These are phyloP conservation scores for Ajuga chamaepitys DNA, from an alignment of 257 asterid species.

Conservation along the genomic window DNA sequence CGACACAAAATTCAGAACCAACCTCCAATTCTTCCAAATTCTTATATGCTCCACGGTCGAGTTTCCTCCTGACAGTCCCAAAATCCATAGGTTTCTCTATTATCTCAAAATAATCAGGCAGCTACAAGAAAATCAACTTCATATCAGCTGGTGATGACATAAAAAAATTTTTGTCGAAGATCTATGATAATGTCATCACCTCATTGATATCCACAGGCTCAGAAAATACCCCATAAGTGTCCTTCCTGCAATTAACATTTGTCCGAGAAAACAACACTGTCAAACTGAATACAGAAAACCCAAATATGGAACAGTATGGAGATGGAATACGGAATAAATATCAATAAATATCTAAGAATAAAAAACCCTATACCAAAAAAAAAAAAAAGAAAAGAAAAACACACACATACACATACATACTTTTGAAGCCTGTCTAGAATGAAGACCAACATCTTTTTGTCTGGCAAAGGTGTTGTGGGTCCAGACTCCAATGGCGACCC, in stretches of 20 bases:
- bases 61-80: conserved; percentile 85
- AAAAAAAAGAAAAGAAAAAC: conserved; percentile 7
- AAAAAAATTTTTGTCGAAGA: not conserved
- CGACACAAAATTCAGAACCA: conserved; percentile 18
- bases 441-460: conserved; percentile 85
- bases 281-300: conserved; percentile 3
- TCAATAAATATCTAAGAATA: conserved; percentile 13
- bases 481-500: conserved; percentile 81
- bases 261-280: conserved; percentile 11
- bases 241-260: conserved; percentile 70
- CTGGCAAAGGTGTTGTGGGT: conserved; percentile 97
- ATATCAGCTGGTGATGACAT: conserved; percentile 14
- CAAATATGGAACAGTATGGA: conserved; percentile 23
- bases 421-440: conserved; percentile 99
- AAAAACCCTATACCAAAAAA: no score
- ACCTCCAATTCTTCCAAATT: conserved; percentile 87
- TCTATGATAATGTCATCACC: conserved; percentile 32
- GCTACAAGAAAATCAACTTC: conserved; percentile 45
- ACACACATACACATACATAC: conserved; percentile 56
- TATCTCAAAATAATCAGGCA: conserved; percentile 92
- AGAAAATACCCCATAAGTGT: conserved; percentile 82
- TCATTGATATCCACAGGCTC: conserved; percentile 91
- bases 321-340: conserved; percentile 5
- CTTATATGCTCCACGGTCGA: conserved; percentile 43
- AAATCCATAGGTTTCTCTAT: conserved; percentile 93